These are phyloP conservation scores for Lentinula aciculospora DNA, from an alignment of 768 basidiomycete genomes.

Conservation along the genomic window DNA sequence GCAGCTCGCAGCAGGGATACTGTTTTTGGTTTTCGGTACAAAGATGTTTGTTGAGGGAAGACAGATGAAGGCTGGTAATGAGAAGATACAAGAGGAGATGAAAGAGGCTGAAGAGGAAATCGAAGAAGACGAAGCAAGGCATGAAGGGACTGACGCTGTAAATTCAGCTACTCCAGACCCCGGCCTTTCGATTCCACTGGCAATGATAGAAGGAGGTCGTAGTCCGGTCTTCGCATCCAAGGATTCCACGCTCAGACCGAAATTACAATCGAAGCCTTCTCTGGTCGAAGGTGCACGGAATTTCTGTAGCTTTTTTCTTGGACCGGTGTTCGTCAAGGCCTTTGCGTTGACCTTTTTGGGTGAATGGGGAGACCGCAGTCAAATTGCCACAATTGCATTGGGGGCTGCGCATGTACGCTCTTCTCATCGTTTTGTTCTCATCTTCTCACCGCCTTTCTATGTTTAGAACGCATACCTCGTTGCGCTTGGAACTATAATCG, in stretches of 20 bases:
- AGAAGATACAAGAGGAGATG: conserved; percentile 92
- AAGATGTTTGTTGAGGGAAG: conserved; percentile 87
- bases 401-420: conserved; percentile 84
- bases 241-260: neutral
- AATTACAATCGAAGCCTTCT: conserved; percentile 12
- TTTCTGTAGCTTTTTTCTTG: conserved; percentile 75
- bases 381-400: conserved; percentile 94
- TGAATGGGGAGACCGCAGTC: conserved; percentile 98
- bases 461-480: conserved; percentile 87
- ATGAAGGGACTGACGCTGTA: conserved; percentile 33
- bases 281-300: conserved; percentile 67
- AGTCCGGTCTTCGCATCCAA: conserved; percentile 11
- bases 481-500: conserved; percentile 82
- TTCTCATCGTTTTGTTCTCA: neutral
- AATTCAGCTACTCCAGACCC: conserved; percentile 5
- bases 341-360: conserved; percentile 97
- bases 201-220: conserved; percentile 71
- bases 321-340: conserved; percentile 92
- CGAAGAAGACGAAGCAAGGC: conserved; percentile 64
- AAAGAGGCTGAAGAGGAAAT: conserved; percentile 95
- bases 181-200: conserved; percentile 53
- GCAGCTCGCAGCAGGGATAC: conserved; percentile 64
- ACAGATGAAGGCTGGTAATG: conserved; percentile 70
- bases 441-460: neutral
- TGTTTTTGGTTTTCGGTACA: conserved; percentile 87